Percentiles rank a stretch among this genome's conserved stretches.
These are phyloP conservation scores for Quercus wislizeni DNA, from an alignment of 306 rosid species.

Conservation along the genomic window DNA sequence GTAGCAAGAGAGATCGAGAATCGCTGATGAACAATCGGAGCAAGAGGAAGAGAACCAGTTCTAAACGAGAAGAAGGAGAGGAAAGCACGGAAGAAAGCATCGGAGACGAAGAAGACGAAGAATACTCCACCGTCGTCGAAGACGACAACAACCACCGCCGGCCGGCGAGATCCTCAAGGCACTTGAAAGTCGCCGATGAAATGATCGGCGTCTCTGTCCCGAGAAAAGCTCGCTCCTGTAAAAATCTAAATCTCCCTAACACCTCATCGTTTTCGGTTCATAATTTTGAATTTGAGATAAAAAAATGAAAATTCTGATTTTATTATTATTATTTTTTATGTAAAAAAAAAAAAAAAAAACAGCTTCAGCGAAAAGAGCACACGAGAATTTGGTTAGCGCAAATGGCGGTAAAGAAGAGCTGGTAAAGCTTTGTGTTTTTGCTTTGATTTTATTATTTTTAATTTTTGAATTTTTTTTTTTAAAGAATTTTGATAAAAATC, in stretches of 20 bases:
- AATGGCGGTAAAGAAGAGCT: conserved; percentile 40
- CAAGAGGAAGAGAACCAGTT: conserved; percentile 41
- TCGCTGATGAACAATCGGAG: conserved; percentile 26
- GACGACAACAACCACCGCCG: conserved; percentile 33
- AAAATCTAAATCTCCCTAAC: background rate
- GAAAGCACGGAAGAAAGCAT: conserved; percentile 41
- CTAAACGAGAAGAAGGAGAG: conserved; percentile 37
- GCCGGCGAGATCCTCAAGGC: conserved; percentile 23
- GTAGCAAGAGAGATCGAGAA: conserved; percentile 36
- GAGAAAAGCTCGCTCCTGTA: conserved; percentile 84
- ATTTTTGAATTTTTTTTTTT: background rate
- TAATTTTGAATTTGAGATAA: background rate
- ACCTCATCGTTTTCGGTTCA: background rate
- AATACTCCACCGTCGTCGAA: conserved; percentile 26
- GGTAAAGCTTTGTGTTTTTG: background rate
- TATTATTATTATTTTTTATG: background rate
- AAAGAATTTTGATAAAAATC: background rate
- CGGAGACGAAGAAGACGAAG: conserved; percentile 39
- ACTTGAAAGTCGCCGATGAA: conserved; percentile 35
- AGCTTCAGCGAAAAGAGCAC: conserved; percentile 60
- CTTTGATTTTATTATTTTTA: background rate
- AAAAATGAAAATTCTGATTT: background rate
- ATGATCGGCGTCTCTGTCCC: conserved; percentile 62
- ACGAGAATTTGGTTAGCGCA: conserved; percentile 39
- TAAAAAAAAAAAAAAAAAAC: background rate